A percentile compares a stretch with the other conserved stretches of the same genome.
Evolutionary conservation across 148 eudicot genomes (phyloP).

Genomic region (Fagopyrum tataricum): DNA sequence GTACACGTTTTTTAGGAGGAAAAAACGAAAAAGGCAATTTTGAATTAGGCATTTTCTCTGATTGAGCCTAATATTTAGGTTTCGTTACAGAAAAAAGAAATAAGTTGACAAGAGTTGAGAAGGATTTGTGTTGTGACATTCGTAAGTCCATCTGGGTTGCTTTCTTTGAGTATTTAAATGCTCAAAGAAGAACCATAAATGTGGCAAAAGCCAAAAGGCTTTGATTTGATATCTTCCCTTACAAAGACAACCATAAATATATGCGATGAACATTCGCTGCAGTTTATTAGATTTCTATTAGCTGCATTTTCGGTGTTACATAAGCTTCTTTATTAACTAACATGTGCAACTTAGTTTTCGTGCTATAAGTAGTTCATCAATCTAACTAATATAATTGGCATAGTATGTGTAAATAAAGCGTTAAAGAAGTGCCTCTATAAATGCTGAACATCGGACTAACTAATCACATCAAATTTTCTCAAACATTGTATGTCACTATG

Average conservation of each 20-base stretch:
- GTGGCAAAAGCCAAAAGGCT: not conserved
- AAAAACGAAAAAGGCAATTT: too few relatives aligned
- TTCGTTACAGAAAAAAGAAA: too few relatives aligned
- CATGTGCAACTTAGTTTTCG: not conserved
- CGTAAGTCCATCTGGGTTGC: not conserved
- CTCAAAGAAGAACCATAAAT: not conserved
- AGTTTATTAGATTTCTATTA: not conserved
- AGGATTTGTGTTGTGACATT: not conserved
- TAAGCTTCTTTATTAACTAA: not conserved
- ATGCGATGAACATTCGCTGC: not conserved
- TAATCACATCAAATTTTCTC: too few relatives aligned
- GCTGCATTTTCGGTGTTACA: conserved; percentile 7
- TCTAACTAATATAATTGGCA: not conserved
- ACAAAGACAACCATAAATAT: not conserved
- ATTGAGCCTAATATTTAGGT: too few relatives aligned
- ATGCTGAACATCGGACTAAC: too few relatives aligned
- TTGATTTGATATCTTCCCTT: conserved; percentile 1
- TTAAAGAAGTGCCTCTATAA: too few relatives aligned
- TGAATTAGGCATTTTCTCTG: too few relatives aligned
- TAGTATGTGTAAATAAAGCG: not conserved
- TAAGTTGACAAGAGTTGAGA: not conserved
- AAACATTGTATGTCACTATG: too few relatives aligned
- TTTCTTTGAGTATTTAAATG: not conserved
- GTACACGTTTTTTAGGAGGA: too few relatives aligned
- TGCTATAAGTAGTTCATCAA: not conserved